Conservation (phyloP, 345 rosid species). For the Eucalyptus polybractea region DNA sequence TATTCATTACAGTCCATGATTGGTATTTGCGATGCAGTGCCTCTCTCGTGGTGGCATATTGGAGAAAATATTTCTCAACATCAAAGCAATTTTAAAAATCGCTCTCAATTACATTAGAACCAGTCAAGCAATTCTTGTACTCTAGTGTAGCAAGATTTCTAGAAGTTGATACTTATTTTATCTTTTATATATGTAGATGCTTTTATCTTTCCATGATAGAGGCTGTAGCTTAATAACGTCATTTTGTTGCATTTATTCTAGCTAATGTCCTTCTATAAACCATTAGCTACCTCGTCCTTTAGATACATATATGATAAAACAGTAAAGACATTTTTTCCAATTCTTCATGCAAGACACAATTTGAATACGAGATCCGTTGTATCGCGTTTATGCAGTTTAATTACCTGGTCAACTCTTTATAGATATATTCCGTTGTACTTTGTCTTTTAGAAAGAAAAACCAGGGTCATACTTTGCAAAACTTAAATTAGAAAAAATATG, state of each 20-base stretch:
- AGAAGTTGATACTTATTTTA: not conserved
- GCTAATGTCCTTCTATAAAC: not conserved
- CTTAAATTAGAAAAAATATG: not conserved
- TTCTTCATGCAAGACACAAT: not conserved
- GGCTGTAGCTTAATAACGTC: not conserved
- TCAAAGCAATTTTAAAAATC: no score
- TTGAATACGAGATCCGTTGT: rapidly evolving
- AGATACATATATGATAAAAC: not conserved
- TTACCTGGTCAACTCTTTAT: no score
- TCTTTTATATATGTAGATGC: not conserved
- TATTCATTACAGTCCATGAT: not conserved
- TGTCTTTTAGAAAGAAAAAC: no score
- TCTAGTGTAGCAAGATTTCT: not conserved
- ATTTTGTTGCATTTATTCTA: not conserved
- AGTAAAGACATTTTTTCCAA: not conserved
- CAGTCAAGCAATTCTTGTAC: rapidly evolving
- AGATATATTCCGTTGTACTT: no score
- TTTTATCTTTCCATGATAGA: not conserved
- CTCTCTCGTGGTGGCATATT: no score
- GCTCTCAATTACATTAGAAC: no score
- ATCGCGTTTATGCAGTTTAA: not conserved
- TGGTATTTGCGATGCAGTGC: no score
- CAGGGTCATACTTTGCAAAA: not conserved
- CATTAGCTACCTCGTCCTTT: not conserved
- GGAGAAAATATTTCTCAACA: no score